phyloP scores from a whole-genome alignment of 2,329 filamentous ascomycete species.

The Elsinoe arachidis region DNA sequence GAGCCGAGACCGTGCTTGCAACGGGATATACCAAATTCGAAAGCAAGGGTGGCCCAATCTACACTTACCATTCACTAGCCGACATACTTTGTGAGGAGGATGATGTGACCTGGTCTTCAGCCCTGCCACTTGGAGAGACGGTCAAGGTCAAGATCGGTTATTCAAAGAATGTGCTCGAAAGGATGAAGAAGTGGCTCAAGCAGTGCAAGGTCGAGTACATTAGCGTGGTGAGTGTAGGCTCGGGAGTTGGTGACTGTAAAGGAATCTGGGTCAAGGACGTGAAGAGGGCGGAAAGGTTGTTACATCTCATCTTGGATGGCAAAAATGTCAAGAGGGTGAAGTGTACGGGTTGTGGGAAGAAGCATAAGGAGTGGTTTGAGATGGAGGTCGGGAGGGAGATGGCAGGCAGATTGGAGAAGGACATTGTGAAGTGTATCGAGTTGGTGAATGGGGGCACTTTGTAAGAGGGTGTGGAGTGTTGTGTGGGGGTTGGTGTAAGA shows the following conservation, averaged over 20 bases:
- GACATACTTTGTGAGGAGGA: background rate
- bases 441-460: background rate
- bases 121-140: background rate
- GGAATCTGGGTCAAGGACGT: constrained; percentile 57
- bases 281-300: constrained; percentile 77
- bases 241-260: background rate
- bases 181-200: constrained; percentile 83
- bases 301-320: constrained; percentile 75
- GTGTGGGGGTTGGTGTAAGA: no score
- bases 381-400: constrained; percentile 65
- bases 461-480: no score
- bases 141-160: constrained; percentile 56
- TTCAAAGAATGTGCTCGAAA: constrained; percentile 72
- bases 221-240: constrained; percentile 59
- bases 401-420: constrained; percentile 57
- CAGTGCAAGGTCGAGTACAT: constrained; percentile 78
- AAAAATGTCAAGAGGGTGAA: constrained; percentile 56
- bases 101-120: background rate
- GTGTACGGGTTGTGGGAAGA: constrained; percentile 60
- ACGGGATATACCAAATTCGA: background rate
- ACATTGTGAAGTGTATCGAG: background rate
- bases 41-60: constrained; percentile 18
- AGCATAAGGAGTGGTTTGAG: constrained; percentile 93
- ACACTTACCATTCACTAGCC: constrained; percentile 2
- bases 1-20: background rate